A percentile compares a stretch with the other conserved stretches of the same genome.
Conservation (phyloP, 163 green algal species). For the Chlorella variabilis region DNA sequence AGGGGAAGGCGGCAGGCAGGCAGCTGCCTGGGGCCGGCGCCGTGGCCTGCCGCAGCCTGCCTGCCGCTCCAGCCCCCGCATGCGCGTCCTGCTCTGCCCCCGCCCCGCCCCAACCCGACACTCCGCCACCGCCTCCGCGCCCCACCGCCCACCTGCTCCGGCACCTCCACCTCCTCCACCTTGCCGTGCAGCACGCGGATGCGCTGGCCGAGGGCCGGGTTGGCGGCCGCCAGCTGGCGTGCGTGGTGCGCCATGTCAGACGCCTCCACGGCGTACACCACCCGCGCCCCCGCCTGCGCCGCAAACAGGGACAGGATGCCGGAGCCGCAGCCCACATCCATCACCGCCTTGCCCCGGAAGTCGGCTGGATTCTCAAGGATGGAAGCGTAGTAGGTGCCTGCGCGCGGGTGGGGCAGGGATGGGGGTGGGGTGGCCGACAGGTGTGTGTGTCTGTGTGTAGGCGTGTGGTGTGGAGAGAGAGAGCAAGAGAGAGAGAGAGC, state of each 20-base stretch:
- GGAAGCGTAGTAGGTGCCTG: constrained; percentile 62
- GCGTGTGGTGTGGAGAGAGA: constrained; percentile 17
- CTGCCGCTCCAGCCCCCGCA: too few species aligned
- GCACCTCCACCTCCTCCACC: constrained; percentile 78
- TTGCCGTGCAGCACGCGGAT: constrained; percentile 76
- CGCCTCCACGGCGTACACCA: constrained; percentile 96
- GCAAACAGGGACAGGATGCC: constrained; percentile 76
- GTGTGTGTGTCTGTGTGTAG: constrained; percentile 92
- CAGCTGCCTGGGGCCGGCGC: too few species aligned
- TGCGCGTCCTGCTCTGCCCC: too few species aligned
- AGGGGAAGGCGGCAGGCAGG: too few species aligned
- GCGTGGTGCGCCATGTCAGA: constrained; percentile 85
- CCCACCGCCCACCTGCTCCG: constrained; percentile 48
- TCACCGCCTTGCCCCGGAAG: constrained; percentile 89
- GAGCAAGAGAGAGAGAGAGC: too few species aligned
- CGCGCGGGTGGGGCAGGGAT: constrained; percentile 50
- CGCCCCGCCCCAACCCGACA: too few species aligned
- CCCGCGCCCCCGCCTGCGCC: constrained; percentile 79
- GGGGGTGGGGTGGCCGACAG: too few species aligned
- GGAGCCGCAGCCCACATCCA: constrained; percentile 94
- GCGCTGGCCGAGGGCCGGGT: constrained; percentile 60
- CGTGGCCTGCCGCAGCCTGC: too few species aligned
- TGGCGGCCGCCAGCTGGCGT: constrained; percentile 71
- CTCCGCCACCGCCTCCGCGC: too few species aligned
- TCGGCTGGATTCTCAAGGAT: constrained; percentile 85